phyloP scores from a whole-genome alignment of 148 eudicot species.

The Cornus controversa region DNA sequence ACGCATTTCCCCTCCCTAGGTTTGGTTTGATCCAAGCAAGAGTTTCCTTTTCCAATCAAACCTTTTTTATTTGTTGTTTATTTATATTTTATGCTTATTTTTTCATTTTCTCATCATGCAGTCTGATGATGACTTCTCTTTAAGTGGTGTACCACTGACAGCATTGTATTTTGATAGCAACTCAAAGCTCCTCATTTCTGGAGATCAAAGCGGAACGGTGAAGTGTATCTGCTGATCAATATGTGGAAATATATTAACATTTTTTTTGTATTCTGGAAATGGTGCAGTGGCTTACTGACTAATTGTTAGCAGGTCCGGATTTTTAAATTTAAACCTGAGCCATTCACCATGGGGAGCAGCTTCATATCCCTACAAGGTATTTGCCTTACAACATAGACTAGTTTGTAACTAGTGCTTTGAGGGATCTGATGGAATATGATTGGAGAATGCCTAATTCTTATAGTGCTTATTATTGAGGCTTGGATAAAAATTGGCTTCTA shows the following conservation, averaged over 20 bases:
- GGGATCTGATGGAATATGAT: background rate
- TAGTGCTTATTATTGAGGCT: background rate
- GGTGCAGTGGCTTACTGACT: background rate
- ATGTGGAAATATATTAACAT: background rate
- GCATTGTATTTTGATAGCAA: slow-evolving; percentile 51
- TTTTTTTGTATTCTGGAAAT: background rate
- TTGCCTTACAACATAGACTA: background rate
- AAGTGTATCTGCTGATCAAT: slow-evolving; percentile 12
- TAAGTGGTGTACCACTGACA: slow-evolving; percentile 61
- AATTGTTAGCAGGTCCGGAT: slow-evolving; percentile 61
- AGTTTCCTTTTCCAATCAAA: too few species aligned
- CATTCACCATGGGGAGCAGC: slow-evolving; percentile 48
- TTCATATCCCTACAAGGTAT: slow-evolving; percentile 66
- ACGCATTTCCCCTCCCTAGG: too few species aligned
- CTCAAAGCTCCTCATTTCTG: slow-evolving; percentile 60
- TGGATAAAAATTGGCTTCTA: background rate
- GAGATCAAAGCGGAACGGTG: slow-evolving; percentile 93
- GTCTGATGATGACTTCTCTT: slow-evolving; percentile 63
- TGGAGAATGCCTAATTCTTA: background rate
- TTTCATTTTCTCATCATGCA: slow-evolving; percentile 24
- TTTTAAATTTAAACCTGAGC: slow-evolving; percentile 71
- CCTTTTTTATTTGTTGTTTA: background rate
- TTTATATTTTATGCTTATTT: slow-evolving; percentile 2
- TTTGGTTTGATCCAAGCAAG: too few species aligned
- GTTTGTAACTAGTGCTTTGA: background rate